Base-by-base conservation (phyloP, 257 asterid species). In the Primulina eburnea region DNA sequence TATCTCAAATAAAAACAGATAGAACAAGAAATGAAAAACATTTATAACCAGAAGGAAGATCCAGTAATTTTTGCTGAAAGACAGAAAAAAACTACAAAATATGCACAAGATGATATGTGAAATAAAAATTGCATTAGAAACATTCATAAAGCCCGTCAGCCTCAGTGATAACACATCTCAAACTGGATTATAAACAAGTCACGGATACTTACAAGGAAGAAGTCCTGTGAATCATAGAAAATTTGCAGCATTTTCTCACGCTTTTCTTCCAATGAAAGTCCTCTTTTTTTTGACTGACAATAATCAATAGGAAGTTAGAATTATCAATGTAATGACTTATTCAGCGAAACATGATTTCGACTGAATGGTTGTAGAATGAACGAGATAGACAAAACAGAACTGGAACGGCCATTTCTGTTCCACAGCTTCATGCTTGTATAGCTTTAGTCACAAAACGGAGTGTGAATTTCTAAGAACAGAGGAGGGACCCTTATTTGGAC, bases 231-330 rank as follows among this genome's bases (percentile, higher is more conserved):
- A 4, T 89, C 97, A 30, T 89, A 90, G 83, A 93, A 93, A 69
- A 93, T 90, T 28, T 87, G 96, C 16, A 93, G 86, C 97, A 93
- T 90, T 74, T 85, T 93, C 85, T 90, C 99, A 4, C 97, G 95
- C 71, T 92, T 92, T 79, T 88, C 98, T 14, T 92, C 98, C 84
- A 92, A 75, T 28, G 97, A 87, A 73, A 92, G 97, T 24, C 98
- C 98, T 80, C 98, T 81, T 82, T 90, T 89, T 86, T 89, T 89
- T 11, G 96, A 89, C 96, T 85, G 86, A n/a, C 50, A 75, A 76
- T 50, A 57, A 64, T 32, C 28, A 17, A 60, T 63, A 62, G 24
- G 30, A 56, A 70, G 69, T 80, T 52, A 79, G 70, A 67, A 34
- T n/a, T 52, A 60, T 38, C 34, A 43, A 43, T 70, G 21, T 11